Evolutionary conservation across 2,329 filamentous ascomycete genomes (phyloP), one percentile per base, ranked within the genome.

Genomic region (Zasmidium cellare): DNA sequence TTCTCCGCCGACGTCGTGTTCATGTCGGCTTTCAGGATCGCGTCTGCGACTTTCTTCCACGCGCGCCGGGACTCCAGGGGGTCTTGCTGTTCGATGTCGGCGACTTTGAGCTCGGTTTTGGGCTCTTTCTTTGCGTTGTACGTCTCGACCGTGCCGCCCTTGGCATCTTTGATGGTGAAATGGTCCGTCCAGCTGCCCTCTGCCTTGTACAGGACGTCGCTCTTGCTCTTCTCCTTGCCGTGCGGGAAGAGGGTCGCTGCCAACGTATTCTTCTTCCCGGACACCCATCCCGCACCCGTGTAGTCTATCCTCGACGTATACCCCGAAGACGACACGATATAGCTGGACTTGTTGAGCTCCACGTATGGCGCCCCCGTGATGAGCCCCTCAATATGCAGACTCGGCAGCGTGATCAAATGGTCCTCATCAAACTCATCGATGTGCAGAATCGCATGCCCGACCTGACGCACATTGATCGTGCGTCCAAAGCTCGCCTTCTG

Each of bases 401-500:
- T 86, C 1, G 93, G 94, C 22, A 97, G 87, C 9, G 92, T 96
- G 73, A 97, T 96, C 62, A 97, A 83, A 79, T 96, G 96, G 65
- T 84, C 87, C 72, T 94, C 90, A 65, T 82, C 76, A 68, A 74
- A 80, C 19, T 76, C 76, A 57, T 89, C 88, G 58, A 97, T 79
- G 51, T 90, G 89, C 63, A 93, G 82, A 31, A 96, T 79, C 44
- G 92, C 92, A 71, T 97, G 92, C 35, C 93, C 93, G 48, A 75
- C 71, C 57, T 75, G 73, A 67, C 96, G 96, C 71, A 99, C 89
- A 70, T 93, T 89, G 75, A 97, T 97, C 46, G 93, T 96, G 67
- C 89, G 88, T 62, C 89, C 90, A 76, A 99, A 97, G 16, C 91
- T 96, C 3, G 93, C 92, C 75, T 96, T 97, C 73, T 97, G 94